Evolutionary conservation across 331 rosid genomes (phyloP).

Genomic region (Cydonia oblonga): DNA sequence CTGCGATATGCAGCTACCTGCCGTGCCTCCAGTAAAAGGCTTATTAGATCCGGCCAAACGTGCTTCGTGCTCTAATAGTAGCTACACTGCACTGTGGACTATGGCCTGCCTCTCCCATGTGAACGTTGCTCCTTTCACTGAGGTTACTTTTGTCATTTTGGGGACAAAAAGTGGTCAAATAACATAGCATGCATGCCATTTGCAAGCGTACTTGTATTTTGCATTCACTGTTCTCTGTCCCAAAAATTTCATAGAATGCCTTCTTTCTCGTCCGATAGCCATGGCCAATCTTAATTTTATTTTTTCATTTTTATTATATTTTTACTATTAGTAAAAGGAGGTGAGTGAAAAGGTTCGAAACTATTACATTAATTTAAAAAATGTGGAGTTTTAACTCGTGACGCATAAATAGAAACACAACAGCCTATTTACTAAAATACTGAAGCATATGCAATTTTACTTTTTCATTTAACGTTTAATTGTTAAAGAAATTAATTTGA

Average conservation of each 20-base stretch:
- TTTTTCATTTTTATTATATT: not conserved
- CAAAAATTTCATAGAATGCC: not conserved
- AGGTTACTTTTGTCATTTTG: not conserved
- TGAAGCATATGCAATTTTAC: too few species aligned
- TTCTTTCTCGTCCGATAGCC: not conserved
- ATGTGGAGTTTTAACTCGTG: too few species aligned
- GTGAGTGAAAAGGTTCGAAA: too few species aligned
- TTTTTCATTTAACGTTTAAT: not conserved
- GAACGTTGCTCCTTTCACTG: not conserved
- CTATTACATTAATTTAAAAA: too few species aligned
- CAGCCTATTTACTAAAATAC: too few species aligned
- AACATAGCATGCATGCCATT: not conserved
- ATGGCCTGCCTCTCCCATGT: constrained; percentile 12
- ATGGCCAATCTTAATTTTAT: not conserved
- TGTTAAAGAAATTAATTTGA: too few species aligned
- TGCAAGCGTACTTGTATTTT: not conserved
- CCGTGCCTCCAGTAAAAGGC: not conserved
- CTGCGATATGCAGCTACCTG: not conserved
- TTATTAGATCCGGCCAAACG: constrained; percentile 13
- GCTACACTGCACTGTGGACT: too few species aligned
- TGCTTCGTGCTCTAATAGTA: constrained; percentile 14
- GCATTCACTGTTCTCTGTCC: not conserved
- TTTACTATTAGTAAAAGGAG: too few species aligned
- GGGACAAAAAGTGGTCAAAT: not conserved
- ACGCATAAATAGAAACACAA: too few species aligned